Evolutionary conservation across 306 rosid genomes (phyloP).

Genomic region (Rosa chinensis): DNA sequence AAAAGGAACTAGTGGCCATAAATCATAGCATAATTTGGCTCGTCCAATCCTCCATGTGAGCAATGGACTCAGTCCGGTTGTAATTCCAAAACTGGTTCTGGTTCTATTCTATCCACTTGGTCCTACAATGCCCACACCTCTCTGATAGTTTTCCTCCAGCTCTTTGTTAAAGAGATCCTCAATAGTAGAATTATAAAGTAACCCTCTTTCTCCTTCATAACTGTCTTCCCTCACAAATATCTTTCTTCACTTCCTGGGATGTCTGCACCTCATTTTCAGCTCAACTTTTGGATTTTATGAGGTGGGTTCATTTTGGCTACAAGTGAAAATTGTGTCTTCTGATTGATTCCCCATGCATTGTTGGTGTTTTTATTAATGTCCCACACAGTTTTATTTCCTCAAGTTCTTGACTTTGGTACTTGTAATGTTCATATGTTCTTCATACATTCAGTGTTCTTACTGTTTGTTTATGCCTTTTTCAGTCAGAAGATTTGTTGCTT

Average conservation of each 20-base stretch:
- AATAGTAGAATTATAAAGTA: slow-evolving; percentile 35
- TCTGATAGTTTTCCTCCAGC: slow-evolving; percentile 10
- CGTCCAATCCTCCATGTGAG: slow-evolving; percentile 27
- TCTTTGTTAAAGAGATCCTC: slow-evolving; percentile 23
- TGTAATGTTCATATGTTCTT: slow-evolving; percentile 7
- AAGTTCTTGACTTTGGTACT: slow-evolving; percentile 17
- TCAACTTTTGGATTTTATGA: slow-evolving; percentile 14
- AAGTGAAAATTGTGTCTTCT: background rate
- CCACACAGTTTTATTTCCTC: slow-evolving; percentile 12
- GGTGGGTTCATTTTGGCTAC: slow-evolving; percentile 23
- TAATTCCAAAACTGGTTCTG: background rate
- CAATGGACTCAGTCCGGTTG: slow-evolving; percentile 41
- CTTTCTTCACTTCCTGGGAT: slow-evolving; percentile 13
- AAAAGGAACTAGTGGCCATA: slow-evolving; percentile 40
- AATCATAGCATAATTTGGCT: slow-evolving; percentile 7
- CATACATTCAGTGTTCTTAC: slow-evolving; percentile 8
- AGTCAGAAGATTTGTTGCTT: slow-evolving; percentile 31
- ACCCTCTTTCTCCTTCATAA: slow-evolving; percentile 32
- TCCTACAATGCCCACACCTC: slow-evolving; percentile 24
- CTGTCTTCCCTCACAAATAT: slow-evolving; percentile 24
- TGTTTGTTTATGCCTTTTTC: slow-evolving; percentile 21
- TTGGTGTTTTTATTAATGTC: background rate
- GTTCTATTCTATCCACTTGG: slow-evolving; percentile 29
- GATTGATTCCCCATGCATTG: background rate
- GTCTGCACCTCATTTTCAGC: slow-evolving; percentile 4